Conservation (phyloP, 2,329 filamentous ascomycete genomes). For the Dactylellina cionopaga region DNA sequence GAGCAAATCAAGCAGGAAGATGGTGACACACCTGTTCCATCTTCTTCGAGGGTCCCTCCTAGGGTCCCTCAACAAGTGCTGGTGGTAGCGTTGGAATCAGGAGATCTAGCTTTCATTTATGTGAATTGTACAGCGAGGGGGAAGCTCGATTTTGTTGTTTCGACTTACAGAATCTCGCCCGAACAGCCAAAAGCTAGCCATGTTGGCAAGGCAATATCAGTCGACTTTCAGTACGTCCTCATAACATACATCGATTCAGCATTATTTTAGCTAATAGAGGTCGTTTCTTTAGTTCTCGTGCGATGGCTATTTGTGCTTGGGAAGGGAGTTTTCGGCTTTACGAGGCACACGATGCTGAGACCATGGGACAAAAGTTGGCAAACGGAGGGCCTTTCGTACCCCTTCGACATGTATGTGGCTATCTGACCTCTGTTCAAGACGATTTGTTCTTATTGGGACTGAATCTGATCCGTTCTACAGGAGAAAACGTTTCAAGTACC, state of each 20-base stretch:
- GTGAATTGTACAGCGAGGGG: conserved; percentile 65
- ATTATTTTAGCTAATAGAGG: not conserved
- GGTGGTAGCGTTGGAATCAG: conserved; percentile 77
- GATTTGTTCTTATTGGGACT: not conserved
- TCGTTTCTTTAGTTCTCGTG: conserved; percentile 56
- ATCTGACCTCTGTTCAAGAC: not conserved
- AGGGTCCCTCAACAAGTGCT: conserved; percentile 80
- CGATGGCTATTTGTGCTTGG: conserved; percentile 56
- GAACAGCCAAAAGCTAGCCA: conserved; percentile 67
- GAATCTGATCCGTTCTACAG: conserved; percentile 32
- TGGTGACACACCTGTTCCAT: conserved; percentile 60
- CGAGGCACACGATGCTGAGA: conserved; percentile 45
- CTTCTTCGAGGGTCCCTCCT: conserved; percentile 44
- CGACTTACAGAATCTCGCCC: conserved; percentile 69
- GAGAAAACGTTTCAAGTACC: conserved; percentile 50
- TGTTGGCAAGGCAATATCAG: conserved; percentile 74
- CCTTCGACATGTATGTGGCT: conserved; percentile 41
- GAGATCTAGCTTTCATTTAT: conserved; percentile 80
- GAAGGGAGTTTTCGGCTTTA: conserved; percentile 56
- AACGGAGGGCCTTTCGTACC: conserved; percentile 60
- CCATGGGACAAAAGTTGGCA: conserved; percentile 25
- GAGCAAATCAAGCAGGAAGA: conserved; percentile 59
- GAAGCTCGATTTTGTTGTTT: conserved; percentile 70
- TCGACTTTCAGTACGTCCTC: conserved; percentile 76
- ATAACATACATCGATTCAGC: not conserved